phyloP scores from a whole-genome alignment of 2,329 filamentous ascomycete species.

The Diaporthe eres region DNA sequence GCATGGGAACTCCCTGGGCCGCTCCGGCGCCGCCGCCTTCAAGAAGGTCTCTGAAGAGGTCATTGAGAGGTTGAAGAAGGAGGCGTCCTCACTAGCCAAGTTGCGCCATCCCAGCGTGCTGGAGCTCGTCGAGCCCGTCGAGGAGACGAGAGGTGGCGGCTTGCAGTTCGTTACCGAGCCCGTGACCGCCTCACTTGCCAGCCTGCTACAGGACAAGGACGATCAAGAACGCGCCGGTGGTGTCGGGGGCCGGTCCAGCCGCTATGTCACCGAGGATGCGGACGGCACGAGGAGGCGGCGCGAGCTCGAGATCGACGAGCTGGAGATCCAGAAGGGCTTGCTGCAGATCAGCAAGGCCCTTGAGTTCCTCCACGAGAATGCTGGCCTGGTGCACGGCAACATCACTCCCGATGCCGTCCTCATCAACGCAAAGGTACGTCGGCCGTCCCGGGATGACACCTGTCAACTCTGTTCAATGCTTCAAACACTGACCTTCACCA shows the following conservation, averaged over 20 bases:
- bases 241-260: slow-evolving; percentile 78
- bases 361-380: slow-evolving; percentile 96
- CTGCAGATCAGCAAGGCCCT: slow-evolving; percentile 94
- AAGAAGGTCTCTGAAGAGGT: slow-evolving; percentile 92
- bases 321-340: slow-evolving; percentile 97
- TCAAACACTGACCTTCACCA: slow-evolving; percentile 53
- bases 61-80: slow-evolving; percentile 89
- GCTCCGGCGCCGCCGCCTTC: slow-evolving; percentile 74
- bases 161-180: slow-evolving; percentile 96
- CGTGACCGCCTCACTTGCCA: slow-evolving; percentile 89
- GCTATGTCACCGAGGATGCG: slow-evolving; percentile 84
- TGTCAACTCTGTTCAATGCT: neutral
- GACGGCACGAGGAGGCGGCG: slow-evolving; percentile 80
- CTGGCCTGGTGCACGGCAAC: slow-evolving; percentile 93
- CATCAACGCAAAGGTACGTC: slow-evolving; percentile 87
- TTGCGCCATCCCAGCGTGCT: slow-evolving; percentile 92
- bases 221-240: slow-evolving; percentile 82
- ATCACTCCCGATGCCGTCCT: slow-evolving; percentile 94
- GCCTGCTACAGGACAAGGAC: slow-evolving; percentile 88
- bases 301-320: slow-evolving; percentile 93
- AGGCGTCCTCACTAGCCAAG: slow-evolving; percentile 89
- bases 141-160: slow-evolving; percentile 91
- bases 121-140: slow-evolving; percentile 93
- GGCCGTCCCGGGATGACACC: neutral
- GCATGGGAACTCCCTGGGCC: slow-evolving; percentile 71